Base-by-base conservation (phyloP, 805 yeast genomes). In the Candida orba region DNA sequence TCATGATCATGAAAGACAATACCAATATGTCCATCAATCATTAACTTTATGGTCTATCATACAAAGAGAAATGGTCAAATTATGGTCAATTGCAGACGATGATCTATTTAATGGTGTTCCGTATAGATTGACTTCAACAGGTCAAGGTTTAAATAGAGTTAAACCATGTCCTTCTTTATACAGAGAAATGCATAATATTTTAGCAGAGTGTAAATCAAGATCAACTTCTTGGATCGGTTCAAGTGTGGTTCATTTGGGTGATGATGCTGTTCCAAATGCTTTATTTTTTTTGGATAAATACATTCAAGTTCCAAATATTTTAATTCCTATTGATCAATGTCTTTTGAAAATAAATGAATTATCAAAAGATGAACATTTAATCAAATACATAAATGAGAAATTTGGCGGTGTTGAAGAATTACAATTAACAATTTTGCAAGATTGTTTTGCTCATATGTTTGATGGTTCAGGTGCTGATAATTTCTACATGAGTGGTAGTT, bases 381-480 rank as follows among this genome's bases (percentile, higher is more conserved):
- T 64, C 31, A 64, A 64, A 10, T 80, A 81, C 67, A 75, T 81
- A 40, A 65, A 68, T n/a, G 55, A 66, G 29, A 84, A 82, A 57
- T 84, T 76, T 57, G 80, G 75, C 0, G 65, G 76, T 1, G 67
- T 72, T 2, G 75, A 74, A 25, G 73, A 69, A n/a, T 62, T 84
- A 46, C 71, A 78, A 52, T 60, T 72, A 43, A 63, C 60, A 9
- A 68, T 70, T 27, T 47, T 66, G 23, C 69, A 65, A 40, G 71
- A 68, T 45, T 67, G 69, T 1, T 68, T 62, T 47, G 67, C 71
- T 4, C 72, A 68, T 47, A 67, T 67, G 71, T 67, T 82, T 60
- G 88, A 83, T 59, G 90, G 93, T 2, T 79, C 87, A 9, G 95
- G 95, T 39, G 89, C 90, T 9, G 88, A 84, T 56, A 84, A 84